A percentile compares a stretch with the other conserved stretches of the same genome.
These are phyloP conservation scores for Macaranga tanarius DNA, from an alignment of 441 rosid species.

Conservation along the genomic window DNA sequence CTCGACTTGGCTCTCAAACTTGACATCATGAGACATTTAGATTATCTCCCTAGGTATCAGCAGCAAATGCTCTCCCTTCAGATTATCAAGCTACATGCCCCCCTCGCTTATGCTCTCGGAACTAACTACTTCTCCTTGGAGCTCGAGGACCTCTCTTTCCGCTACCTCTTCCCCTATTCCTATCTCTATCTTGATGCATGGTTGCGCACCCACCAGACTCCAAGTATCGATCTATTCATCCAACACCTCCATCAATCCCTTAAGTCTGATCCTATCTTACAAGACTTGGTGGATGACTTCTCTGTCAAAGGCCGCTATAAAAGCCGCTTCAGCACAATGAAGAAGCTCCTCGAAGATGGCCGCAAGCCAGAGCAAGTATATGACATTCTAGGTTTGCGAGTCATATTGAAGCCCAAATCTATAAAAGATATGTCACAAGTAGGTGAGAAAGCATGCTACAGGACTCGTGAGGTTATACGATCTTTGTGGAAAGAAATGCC, in stretches of 20 bases:
- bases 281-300: conserved; percentile 57
- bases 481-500: conserved; percentile 85
- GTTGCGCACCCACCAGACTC: conserved; percentile 69
- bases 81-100: conserved; percentile 79
- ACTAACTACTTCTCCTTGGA: conserved; percentile 66
- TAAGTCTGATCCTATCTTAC: conserved; percentile 50
- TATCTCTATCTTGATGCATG: conserved; percentile 82
- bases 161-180: conserved; percentile 76
- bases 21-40: conserved; percentile 88
- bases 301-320: conserved; percentile 79
- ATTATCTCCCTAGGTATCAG: conserved; percentile 71
- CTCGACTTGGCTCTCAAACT: conserved; percentile 77
- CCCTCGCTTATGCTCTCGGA: conserved; percentile 86
- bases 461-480: conserved; percentile 59
- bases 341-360: conserved; percentile 85
- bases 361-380: conserved; percentile 86
- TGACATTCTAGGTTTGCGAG: conserved; percentile 82
- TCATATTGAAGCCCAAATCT: conserved; percentile 58
- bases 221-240: conserved; percentile 58
- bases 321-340: conserved; percentile 93
- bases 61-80: conserved; percentile 74
- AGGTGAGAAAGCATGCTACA: conserved; percentile 73
- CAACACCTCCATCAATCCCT: conserved; percentile 67
- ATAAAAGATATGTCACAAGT: conserved; percentile 32
- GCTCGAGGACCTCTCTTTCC: conserved; percentile 91